phyloP scores from a whole-genome alignment of 345 rosid genomes.

The Acer saccharum region DNA sequence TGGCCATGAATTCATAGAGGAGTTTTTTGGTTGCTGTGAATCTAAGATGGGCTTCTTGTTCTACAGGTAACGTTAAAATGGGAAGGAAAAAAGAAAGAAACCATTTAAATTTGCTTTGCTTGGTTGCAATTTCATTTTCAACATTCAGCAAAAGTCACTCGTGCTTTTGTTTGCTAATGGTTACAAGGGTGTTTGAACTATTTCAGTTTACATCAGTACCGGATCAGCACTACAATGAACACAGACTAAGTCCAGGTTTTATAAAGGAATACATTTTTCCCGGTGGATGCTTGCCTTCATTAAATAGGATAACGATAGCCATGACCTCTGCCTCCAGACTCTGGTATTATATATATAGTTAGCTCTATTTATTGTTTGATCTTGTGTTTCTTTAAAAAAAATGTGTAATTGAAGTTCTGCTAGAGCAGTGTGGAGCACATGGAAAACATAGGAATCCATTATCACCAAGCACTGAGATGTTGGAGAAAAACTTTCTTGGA shows the following conservation, averaged over 20 bases:
- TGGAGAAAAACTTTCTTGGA: constrained; percentile 87
- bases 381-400: not conserved
- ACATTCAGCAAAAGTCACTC: too few species aligned
- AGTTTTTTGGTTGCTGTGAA: constrained; percentile 70
- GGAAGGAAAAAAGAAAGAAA: not conserved
- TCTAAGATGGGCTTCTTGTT: constrained; percentile 77
- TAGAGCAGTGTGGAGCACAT: constrained; percentile 72
- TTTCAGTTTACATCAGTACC: constrained; percentile 84
- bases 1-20: constrained; percentile 91
- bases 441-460: constrained; percentile 85
- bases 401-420: not conserved
- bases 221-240: constrained; percentile 74
- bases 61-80: constrained; percentile 57
- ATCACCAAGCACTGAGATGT: constrained; percentile 65
- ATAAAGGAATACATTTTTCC: constrained; percentile 94
- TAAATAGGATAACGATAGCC: constrained; percentile 71
- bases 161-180: not conserved
- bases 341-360: constrained; percentile 49
- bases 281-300: constrained; percentile 82
- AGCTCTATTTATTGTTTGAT: not conserved
- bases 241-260: constrained; percentile 80
- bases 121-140: not conserved
- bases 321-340: constrained; percentile 77
- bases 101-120: not conserved
- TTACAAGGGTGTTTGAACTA: constrained; percentile 1